Evolutionary conservation across 805 yeast genomes (phyloP).

Genomic region (Ogataea nakhonphanomensis): DNA sequence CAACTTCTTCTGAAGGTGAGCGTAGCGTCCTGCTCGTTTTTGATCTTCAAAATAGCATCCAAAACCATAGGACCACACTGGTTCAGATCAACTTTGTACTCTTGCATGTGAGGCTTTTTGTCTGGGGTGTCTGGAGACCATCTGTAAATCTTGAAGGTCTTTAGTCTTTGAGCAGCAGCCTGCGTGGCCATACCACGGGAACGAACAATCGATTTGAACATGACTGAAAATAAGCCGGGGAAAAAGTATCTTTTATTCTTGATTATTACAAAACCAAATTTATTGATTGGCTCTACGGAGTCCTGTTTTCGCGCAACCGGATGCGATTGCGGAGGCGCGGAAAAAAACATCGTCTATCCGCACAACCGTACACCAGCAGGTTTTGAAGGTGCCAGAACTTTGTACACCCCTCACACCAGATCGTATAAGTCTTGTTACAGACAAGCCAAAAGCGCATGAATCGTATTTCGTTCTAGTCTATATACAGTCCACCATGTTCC

Average conservation of each 20-base stretch:
- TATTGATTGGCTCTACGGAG: slow-evolving; percentile 9
- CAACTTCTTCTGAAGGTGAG: slow-evolving; percentile 97
- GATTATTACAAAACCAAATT: slow-evolving; percentile 6
- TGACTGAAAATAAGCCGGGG: slow-evolving; percentile 1
- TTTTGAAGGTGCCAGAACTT: background rate
- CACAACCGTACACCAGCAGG: background rate
- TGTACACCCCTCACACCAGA: too few species aligned
- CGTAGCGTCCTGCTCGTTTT: slow-evolving; percentile 94
- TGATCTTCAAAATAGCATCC: slow-evolving; percentile 91
- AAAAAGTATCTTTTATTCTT: slow-evolving; percentile 4
- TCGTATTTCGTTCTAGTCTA: slow-evolving; percentile 1
- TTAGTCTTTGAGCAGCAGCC: slow-evolving; percentile 57
- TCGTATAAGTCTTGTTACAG: too few species aligned
- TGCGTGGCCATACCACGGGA: slow-evolving; percentile 45
- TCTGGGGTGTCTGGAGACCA: slow-evolving; percentile 98
- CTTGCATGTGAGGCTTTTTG: slow-evolving; percentile 81
- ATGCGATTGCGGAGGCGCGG: slow-evolving; percentile 13
- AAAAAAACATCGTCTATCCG: slow-evolving; percentile 4
- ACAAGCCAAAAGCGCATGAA: too few species aligned
- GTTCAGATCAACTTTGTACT: slow-evolving; percentile 81
- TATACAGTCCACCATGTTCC: slow-evolving; percentile 5
- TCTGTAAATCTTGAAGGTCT: slow-evolving; percentile 90
- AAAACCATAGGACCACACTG: slow-evolving; percentile 97
- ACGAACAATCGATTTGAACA: slow-evolving; percentile 13
- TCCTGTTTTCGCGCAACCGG: slow-evolving; percentile 13